Conservation (phyloP, 73 alveolate genomes). For the Paramecium sonneborni region DNA sequence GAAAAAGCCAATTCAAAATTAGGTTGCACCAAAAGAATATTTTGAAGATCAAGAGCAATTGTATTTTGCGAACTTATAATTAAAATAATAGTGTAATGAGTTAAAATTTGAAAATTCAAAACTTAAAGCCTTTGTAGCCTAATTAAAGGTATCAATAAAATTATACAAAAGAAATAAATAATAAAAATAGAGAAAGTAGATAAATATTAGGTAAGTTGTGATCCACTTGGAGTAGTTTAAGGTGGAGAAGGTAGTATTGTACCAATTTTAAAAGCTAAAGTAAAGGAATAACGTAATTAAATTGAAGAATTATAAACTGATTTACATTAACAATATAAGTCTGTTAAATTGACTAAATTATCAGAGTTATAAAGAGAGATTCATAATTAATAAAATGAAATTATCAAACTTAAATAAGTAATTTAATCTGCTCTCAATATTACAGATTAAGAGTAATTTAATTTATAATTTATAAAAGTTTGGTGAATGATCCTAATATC, state of each 20-base stretch:
- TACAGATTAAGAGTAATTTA: constrained; percentile 37
- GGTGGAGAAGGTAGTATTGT: constrained; percentile 33
- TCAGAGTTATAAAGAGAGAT: constrained; percentile 12
- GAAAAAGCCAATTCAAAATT: neutral
- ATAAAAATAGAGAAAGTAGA: constrained; percentile 20
- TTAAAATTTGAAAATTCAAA: constrained; percentile 2
- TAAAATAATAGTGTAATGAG: constrained; percentile 18
- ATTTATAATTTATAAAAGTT: neutral
- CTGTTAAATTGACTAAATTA: constrained; percentile 44
- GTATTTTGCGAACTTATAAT: neutral
- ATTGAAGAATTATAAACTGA: constrained; percentile 23
- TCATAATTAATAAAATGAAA: constrained; percentile 22
- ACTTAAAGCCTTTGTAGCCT: neutral
- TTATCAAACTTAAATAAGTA: neutral
- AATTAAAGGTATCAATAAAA: neutral
- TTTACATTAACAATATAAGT: neutral
- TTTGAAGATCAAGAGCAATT: constrained; percentile 7
- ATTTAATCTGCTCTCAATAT: neutral
- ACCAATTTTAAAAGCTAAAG: constrained; percentile 36
- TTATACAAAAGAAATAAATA: constrained; percentile 9
- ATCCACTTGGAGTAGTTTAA: neutral
- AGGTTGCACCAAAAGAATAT: neutral
- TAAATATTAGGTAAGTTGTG: neutral
- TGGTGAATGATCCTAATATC: constrained; percentile 38
- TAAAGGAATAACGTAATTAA: neutral